Conservation (phyloP, 768 basidiomycete species). For the Sarcodon aspratus region DNA sequence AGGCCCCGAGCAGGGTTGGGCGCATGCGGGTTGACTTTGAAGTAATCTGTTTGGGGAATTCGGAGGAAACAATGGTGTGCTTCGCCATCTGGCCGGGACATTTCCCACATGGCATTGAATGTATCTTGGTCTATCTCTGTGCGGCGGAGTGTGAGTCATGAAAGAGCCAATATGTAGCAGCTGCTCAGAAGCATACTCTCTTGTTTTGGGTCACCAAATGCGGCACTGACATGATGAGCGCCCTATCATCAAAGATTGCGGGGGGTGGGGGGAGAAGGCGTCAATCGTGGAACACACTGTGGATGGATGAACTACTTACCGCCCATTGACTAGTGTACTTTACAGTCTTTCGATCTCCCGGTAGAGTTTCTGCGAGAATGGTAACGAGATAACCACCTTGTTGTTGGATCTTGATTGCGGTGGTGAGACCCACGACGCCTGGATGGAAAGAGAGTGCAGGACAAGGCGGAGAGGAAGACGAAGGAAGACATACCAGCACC, state of each 20-base stretch:
- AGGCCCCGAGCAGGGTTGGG: constrained; percentile 21
- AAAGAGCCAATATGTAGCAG: background rate
- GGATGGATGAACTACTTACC: too few species aligned
- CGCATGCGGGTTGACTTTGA: constrained; percentile 24
- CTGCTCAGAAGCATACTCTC: constrained; percentile 31
- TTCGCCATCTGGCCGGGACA: constrained; percentile 47
- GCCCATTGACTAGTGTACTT: constrained; percentile 79
- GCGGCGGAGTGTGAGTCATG: background rate
- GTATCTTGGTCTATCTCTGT: constrained; percentile 62
- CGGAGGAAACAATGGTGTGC: constrained; percentile 57
- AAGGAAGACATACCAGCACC: constrained; percentile 23
- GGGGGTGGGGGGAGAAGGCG: background rate
- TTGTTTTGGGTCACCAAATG: constrained; percentile 37
- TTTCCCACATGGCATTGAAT: constrained; percentile 63
- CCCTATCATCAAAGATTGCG: constrained; percentile 32
- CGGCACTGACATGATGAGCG: constrained; percentile 64
- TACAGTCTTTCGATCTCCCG: constrained; percentile 63
- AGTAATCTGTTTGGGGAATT: constrained; percentile 51
- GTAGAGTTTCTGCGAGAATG: constrained; percentile 60
- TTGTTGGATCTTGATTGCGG: constrained; percentile 61
- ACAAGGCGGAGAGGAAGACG: background rate
- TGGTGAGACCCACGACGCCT: constrained; percentile 75
- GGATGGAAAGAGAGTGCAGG: constrained; percentile 17
- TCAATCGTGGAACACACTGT: background rate
- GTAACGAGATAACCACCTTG: constrained; percentile 50